Base-by-base conservation (phyloP, 2,329 filamentous ascomycete genomes). In the Pyrenophora tritici-repentis region DNA sequence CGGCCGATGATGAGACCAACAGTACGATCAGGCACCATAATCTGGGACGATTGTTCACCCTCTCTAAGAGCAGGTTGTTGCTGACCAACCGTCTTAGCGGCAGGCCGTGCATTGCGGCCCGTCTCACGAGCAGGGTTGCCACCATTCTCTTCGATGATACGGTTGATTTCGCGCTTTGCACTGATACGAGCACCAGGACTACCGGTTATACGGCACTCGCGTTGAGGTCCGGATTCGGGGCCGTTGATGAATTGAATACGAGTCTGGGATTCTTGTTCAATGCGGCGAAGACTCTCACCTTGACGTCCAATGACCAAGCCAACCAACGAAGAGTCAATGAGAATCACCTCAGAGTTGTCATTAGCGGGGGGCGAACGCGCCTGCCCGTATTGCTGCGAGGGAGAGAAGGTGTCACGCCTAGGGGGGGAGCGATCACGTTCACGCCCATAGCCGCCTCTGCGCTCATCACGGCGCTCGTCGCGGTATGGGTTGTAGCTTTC, bases 1-100 rank as follows among this genome's bases (percentile, higher is more conserved):
- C 91, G 88, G n/a, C 91, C 91, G 68, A 96, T 96, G 63, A 96
- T 96, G 38, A 96, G 80, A 43, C 91, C 91, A 53, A 96, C 91
- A 7, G 91, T 96, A 66, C 91, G 87, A 75, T 96, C 91, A 39
- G 91, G 91, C 14, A 96, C 91, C 89, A 96, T 94, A 66, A 96
- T 95, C 74, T 96, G 90, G 70, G 91, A 86, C 68, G 86, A 90
- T 63, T 93, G 89, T 72, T 96, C 91, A 53, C 88, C 89, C 53
- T 93, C 89, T 55, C 87, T 85, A 52, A 89, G 78, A 36, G 83
- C 80, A 43, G 81, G 69, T 48, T 68, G 65, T 39, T 72, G 66
- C 36, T 63, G 54, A 16, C 61, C 58, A 46, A 63, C 53, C 29
- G 74, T 68, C 33, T 75, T 77, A 29, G 74, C 46, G 76, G 73